Base-by-base conservation (phyloP, 2,329 filamentous ascomycete genomes). In the Claviceps humidiphila region DNA sequence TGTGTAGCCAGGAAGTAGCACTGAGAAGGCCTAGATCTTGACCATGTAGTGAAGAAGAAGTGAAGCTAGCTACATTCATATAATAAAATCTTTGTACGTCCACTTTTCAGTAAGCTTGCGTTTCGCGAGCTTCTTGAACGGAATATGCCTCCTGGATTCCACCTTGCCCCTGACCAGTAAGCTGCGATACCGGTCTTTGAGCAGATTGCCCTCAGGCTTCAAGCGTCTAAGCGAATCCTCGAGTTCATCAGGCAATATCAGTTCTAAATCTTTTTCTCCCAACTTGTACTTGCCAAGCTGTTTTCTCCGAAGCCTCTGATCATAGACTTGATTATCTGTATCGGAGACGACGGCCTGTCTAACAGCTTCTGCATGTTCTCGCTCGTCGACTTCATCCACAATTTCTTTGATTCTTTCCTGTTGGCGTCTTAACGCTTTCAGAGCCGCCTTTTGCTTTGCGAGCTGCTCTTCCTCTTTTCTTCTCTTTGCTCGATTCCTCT, bases 171-270 rank as follows among this genome's bases (percentile, higher is more conserved):
- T 81, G 38, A 97, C 78, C 56, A 97, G 74, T 70, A 97, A 75
- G 66, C 81, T 97, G 56, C 93, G 77, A 73, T 95, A 97, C 49
- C 93, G 79, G 63, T 98, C 93, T 59, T 89, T 89, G 59, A 98
- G 74, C 41, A 96, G 72, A 64, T 96, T 97, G n/a, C 93, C 93
- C 68, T 98, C 93, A 0, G 93, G 93, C 68, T 91, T 95, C 58
- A 95, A 70, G 63, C 89, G 69, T 63, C 93, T 70, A 62, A 96
- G 70, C 49, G 89, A 84, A 63, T 95, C 80, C 68, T 95, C 77
- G 62, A 93, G 68, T 72, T 98, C 81, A 69, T 97, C 82, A 42
- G 89, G 78, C 55, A 96, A 68, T 56, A 96, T 76, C 60, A 96
- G 67, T 68, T 96, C 82, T 61, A 97, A 72, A 56, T 87, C 74